Evolutionary conservation across 2,329 filamentous ascomycete genomes (phyloP), one percentile per base, ranked within the genome.

Genomic region (Alternaria conjuncta): DNA sequence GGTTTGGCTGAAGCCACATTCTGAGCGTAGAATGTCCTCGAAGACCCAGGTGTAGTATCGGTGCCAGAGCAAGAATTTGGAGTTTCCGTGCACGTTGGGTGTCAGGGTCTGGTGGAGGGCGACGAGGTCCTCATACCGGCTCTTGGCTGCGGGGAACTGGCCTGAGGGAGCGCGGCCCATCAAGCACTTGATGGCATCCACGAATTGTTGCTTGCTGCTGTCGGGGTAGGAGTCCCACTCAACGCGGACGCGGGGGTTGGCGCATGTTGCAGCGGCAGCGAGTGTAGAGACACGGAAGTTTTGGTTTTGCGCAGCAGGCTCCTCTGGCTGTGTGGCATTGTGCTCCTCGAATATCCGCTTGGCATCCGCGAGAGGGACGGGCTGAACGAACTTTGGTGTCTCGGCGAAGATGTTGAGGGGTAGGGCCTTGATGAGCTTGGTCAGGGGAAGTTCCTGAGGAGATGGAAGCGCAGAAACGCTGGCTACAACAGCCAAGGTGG

Each of bases 1-100:
- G 36, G 71, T 64, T 49, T 76, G 78, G 25, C 66, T 75, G 69
- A 81, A 83, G 53, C 80, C 80, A 65, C 82, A 84, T 63, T 84
- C 82, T 20, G 73, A 64, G 56, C 75, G 80, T 12, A 84, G 72
- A 9, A 81, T 72, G 25, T 79, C 69, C 70, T 84, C 82, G 63
- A 82, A 83, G 5, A 73, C 70, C 74, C 82, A 80, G 41, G 77
- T 69, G 69, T 75, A 80, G 71, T 82, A 81, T 41, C 82, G 75
- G 73, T 84, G 82, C 82, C 82, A 83, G 26, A 81, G 69, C 23
- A 82, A 69, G 75, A 82, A 82, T 60, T 78, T 79, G 55, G 65
- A 50, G 63, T 74, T 79, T 28, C 65, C 65, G 61, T 79, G 77
- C 3, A 79, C 75, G 54, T 77, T 77, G 51, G 72, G 72, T 1